Conservation (phyloP, 1,284 basidiomycete genomes). For the Wolfiporia cocos region DNA sequence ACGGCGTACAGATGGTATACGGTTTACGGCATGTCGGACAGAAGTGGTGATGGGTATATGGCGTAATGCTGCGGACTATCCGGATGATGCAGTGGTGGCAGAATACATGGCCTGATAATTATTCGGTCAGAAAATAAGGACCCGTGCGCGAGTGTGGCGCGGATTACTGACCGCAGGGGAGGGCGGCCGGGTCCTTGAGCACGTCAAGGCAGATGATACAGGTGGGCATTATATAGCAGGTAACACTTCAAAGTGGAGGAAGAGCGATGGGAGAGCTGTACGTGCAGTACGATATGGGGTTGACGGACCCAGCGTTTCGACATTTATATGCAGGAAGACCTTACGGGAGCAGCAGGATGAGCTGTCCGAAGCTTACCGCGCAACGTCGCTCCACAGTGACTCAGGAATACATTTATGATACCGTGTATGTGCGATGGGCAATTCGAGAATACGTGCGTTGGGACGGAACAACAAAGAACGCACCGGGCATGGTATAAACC, state of each 20-base stretch:
- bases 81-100: constrained; percentile 47
- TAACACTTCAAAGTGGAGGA: neutral
- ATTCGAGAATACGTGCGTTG: constrained; percentile 5
- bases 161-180: constrained; percentile 47
- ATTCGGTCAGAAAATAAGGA: neutral
- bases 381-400: constrained; percentile 8
- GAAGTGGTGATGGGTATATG: constrained; percentile 38
- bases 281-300: constrained; percentile 1
- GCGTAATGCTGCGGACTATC: constrained; percentile 38
- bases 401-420: neutral
- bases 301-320: neutral
- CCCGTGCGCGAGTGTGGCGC: neutral
- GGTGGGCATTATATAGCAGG: constrained; percentile 27
- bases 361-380: constrained; percentile 13
- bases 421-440: constrained; percentile 6
- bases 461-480: constrained; percentile 1
- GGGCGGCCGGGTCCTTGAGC: constrained; percentile 44
- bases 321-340: constrained; percentile 9
- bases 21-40: constrained; percentile 48
- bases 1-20: constrained; percentile 39
- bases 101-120: constrained; percentile 47
- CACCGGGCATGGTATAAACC: neutral
- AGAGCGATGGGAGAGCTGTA: neutral
- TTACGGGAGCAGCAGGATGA: constrained; percentile 11
- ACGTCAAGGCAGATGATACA: constrained; percentile 51